A percentile compares a stretch with the other conserved stretches of the same genome.
Evolutionary conservation across 306 rosid species (phyloP).

Genomic region (Cicer yamashitae): DNA sequence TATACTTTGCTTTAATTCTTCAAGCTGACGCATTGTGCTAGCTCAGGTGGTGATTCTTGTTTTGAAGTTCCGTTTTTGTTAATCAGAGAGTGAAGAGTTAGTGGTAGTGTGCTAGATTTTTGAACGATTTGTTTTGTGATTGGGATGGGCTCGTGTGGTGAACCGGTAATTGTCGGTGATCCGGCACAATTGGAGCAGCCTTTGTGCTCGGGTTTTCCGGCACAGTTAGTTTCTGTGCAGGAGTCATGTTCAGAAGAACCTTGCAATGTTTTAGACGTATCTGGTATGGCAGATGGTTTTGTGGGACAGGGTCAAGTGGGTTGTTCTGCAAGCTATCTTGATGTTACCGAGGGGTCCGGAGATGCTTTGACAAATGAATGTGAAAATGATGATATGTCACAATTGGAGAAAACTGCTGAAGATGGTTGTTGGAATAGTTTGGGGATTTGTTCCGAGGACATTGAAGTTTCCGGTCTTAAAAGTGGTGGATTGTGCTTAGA

Average conservation of each 20-base stretch:
- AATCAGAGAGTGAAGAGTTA: constrained; percentile 47
- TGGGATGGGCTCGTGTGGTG: constrained; percentile 78
- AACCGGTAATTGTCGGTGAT: constrained; percentile 55
- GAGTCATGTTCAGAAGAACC: constrained; percentile 50
- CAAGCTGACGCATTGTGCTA: constrained; percentile 54
- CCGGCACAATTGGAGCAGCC: constrained; percentile 46
- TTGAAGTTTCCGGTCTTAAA: constrained; percentile 40
- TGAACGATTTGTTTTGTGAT: constrained; percentile 38
- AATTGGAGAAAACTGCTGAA: constrained; percentile 37
- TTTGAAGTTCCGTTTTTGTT: constrained; percentile 29
- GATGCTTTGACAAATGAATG: constrained; percentile 49
- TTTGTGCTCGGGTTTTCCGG: constrained; percentile 52
- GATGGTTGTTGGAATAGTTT: constrained; percentile 44
- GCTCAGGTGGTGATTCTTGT: constrained; percentile 23
- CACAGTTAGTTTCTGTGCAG: constrained; percentile 57
- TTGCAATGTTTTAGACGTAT: constrained; percentile 41
- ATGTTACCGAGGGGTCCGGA: constrained; percentile 42
- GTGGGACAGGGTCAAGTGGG: constrained; percentile 39
- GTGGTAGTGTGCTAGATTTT: constrained; percentile 41
- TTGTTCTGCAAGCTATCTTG: constrained; percentile 45
- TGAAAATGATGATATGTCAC: constrained; percentile 46
- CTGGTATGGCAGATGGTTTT: constrained; percentile 39
- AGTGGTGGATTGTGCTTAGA: constrained; percentile 35
- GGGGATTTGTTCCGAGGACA: constrained; percentile 43
- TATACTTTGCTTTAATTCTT: constrained; percentile 39